Evolutionary conservation across 768 basidiomycete species (phyloP), one percentile per base, ranked within the genome.

Genomic region (Hortiboletus campestris): DNA sequence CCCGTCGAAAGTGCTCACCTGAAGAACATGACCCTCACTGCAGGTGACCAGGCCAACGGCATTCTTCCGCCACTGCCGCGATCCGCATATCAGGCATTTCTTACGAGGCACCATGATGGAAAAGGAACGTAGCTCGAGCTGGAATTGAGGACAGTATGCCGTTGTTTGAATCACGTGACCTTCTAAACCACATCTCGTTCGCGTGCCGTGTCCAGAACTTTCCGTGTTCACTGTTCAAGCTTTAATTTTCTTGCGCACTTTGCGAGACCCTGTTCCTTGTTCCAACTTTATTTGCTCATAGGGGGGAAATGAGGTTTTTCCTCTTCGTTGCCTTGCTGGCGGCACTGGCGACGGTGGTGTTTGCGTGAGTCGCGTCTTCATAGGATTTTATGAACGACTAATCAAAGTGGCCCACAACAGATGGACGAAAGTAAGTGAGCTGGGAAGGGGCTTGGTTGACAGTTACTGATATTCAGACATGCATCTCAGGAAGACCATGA

Each of bases 21-120:
- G 89, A 31, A 94, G 80, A 56, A 96, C 82, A 70, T 97, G 94
- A 11, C 94, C 94, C 66, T 97, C 94, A 60, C 85, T 89, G 71
- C 94, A 97, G 2, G 87, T 85, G 41, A 94, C 81, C 41, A 88
- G 76, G 1, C 94, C 94, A 35, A 85, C 88, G 1, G 85, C 80
- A 12, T 93, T 91, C 66, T 91, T 94, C 63, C 90, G 84, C 93
- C 93, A 97, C 68, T 87, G 83, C 47, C 82, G 83, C 22, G 93
- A 94, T 10, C 89, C 85, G 66, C 94, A 97, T 20, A 86, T 80
- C 0, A 82, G 77, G 66, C 94, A 96, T 42, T 83, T 80, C 59
- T 77, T 78, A 51, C 83, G 80, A 16, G 79, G 81, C 4, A 84
- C 80, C 88, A 89, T 64, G 58, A 8, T n/a, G 36, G 20, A 19